These are phyloP conservation scores for Salix viminalis DNA, from an alignment of 345 rosid species.

Conservation along the genomic window DNA sequence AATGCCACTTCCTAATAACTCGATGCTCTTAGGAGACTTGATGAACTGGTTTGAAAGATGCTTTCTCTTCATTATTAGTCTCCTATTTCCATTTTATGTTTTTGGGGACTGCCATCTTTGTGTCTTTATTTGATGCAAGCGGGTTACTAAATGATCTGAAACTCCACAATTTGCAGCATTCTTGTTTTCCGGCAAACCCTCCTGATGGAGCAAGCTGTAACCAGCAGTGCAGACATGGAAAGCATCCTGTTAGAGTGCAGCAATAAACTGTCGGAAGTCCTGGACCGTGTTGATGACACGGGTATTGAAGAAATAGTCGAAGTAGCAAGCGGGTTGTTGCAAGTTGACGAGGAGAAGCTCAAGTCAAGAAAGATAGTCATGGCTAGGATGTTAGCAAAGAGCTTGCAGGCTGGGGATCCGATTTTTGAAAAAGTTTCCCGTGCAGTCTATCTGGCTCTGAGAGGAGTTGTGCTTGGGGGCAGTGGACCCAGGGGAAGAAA, in stretches of 20 bases:
- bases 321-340: slow-evolving; percentile 34
- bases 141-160: background rate
- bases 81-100: too few species aligned
- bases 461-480: slow-evolving; percentile 20
- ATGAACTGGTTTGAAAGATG: too few species aligned
- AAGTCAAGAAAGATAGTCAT: background rate
- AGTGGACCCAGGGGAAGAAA: slow-evolving; percentile 13
- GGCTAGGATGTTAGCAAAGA: slow-evolving; percentile 20
- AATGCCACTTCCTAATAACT: too few species aligned
- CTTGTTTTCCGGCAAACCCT: slow-evolving; percentile 76
- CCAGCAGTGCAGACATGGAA: slow-evolving; percentile 54
- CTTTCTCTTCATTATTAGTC: too few species aligned
- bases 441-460: slow-evolving; percentile 11
- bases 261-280: slow-evolving; percentile 39
- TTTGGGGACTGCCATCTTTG: too few species aligned
- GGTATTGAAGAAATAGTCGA: slow-evolving; percentile 62
- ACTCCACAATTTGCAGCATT: slow-evolving; percentile 42
- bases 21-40: too few species aligned
- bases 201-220: slow-evolving; percentile 43
- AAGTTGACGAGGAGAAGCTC: slow-evolving; percentile 6
- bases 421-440: slow-evolving; percentile 22
- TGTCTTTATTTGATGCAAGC: background rate
- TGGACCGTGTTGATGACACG: slow-evolving; percentile 46
- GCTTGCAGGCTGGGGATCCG: slow-evolving; percentile 24
- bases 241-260: slow-evolving; percentile 38